Base-by-base conservation (phyloP, 75 land plant genomes). In the Cupressus sempervirens region DNA sequence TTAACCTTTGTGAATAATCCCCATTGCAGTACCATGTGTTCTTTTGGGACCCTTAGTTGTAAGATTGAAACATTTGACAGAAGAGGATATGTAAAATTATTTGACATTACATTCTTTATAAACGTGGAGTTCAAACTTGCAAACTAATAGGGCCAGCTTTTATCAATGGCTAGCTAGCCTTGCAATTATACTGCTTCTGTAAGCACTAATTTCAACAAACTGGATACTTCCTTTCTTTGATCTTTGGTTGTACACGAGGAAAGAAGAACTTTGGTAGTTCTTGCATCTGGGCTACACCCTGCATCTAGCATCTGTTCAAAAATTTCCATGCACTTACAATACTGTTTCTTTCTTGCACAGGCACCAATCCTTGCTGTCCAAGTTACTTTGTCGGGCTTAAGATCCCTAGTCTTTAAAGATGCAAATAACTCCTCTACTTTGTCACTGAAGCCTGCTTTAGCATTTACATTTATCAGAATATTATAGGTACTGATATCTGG, bases 291-390 rank as follows among this genome's bases (percentile, higher is more conserved):
- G 43, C 89, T 88, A 88, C 97, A 93, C 52, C 99, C 97, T 62
- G 91, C 83, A 77, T 92, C 91, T 75, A 93, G 73, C 99, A 97
- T 97, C 83, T 95, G 93, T 86, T 95, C 93, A 85, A 91, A 94
- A 4, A 97, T 83, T 56, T 90, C 90, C 74, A 93, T 52, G 83
- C 99, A 97, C 83, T 92, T 91, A 80, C 84, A 80, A 84, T 91
- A 91, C 76, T 89, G 93, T 72, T 95, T 94, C 88, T 93, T 94
- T 32, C 88, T 89, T 11, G 99, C 91, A 76, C 92, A 97, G n/a
- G 94, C 99, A 40, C 94, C 92, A 56, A 97, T 86, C 36, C 94
- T 84, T 0, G 97, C 92, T 7, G 99, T 95, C 99, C 99, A 97
- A 11, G 97, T 95, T 34, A 90, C 89, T 0, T 91, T 92, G 88